Evolutionary conservation across 441 rosid genomes (phyloP), one percentile per base, ranked within the genome.

Genomic region (Populus hybrid): DNA sequence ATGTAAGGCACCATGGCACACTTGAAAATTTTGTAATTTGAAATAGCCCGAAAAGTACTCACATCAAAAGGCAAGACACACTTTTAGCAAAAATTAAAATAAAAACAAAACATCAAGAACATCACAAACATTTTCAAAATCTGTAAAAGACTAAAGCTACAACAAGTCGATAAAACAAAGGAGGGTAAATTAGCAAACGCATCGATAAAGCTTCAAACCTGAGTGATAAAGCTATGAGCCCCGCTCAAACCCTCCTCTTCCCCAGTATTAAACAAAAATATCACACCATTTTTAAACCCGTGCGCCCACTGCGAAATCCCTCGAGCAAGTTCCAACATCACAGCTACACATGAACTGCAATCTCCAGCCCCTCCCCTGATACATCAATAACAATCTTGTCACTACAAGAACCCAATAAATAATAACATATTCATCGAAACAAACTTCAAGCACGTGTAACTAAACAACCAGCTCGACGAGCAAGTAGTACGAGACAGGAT

Each of bases 221-320:
- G 99, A 84, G 99, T 96, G 32, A 93, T 86, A 77, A 96, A 96
- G 90, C 98, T 94, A 88, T 94, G 98, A 86, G 99, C 99, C 64
- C 99, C 99, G 84, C 75, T 90, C 76, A 96, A 90, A 82, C 99
- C 99, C 81, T 94, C 98, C 86, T 96, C 97, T 86, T 96, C 98
- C 59, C 99, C 99, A 24, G 94, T 91, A 83, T 95, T 95, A 74
- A 93, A 90, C 80, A 95, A 88, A 84, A 95, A 95, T 83, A 96
- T 88, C 70, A 96, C 84, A 73, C 90, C 88, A 86, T 92, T 90
- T 86, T 93, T 94, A 80, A 96, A 94, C 70, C 98, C 93, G 81
- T 96, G 97, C 79, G 98, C 99, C 88, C 92, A 90, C 80, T 94
- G 99, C 73, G 98, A 96, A 84, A 88, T 81, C 42, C 92, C 97